Conservation (phyloP, 805 yeast genomes). For the Saturnispora galanensis region DNA sequence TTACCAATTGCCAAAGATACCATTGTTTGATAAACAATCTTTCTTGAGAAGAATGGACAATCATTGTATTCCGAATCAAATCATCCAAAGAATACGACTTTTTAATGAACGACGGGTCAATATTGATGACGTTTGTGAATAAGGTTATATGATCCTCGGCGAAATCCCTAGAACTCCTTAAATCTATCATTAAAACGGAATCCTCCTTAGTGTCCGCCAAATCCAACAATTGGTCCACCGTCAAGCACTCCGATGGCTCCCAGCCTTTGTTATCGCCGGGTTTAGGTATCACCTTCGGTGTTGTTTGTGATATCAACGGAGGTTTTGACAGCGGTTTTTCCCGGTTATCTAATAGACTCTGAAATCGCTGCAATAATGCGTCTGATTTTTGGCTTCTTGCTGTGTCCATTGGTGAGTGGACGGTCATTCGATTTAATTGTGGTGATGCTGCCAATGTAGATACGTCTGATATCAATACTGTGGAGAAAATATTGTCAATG, state of each 20-base stretch:
- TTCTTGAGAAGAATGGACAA: constrained; percentile 49
- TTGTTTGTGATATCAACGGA: too few species aligned
- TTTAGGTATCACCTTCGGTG: too few species aligned
- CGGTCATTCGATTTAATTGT: too few species aligned
- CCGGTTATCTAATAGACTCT: too few species aligned
- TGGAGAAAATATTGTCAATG: too few species aligned
- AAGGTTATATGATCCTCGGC: constrained; percentile 51
- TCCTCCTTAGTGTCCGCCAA: constrained; percentile 24
- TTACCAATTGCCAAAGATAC: constrained; percentile 48
- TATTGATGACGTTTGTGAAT: constrained; percentile 49
- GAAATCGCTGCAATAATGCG: too few species aligned
- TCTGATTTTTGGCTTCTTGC: too few species aligned
- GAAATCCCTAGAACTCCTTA: constrained; percentile 52
- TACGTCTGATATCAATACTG: too few species aligned
- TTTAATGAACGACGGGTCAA: constrained; percentile 61
- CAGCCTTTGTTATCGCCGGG: too few species aligned
- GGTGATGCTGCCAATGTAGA: too few species aligned
- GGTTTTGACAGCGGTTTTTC: too few species aligned
- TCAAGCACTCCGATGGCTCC: neutral
- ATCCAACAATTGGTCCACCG: constrained; percentile 10
- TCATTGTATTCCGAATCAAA: constrained; percentile 50
- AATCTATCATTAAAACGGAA: constrained; percentile 56
- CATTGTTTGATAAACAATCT: constrained; percentile 43
- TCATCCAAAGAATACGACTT: constrained; percentile 48
- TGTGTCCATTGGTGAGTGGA: too few species aligned